Evolutionary conservation across 768 basidiomycete species (phyloP).

Genomic region (Mycena galericulata): DNA sequence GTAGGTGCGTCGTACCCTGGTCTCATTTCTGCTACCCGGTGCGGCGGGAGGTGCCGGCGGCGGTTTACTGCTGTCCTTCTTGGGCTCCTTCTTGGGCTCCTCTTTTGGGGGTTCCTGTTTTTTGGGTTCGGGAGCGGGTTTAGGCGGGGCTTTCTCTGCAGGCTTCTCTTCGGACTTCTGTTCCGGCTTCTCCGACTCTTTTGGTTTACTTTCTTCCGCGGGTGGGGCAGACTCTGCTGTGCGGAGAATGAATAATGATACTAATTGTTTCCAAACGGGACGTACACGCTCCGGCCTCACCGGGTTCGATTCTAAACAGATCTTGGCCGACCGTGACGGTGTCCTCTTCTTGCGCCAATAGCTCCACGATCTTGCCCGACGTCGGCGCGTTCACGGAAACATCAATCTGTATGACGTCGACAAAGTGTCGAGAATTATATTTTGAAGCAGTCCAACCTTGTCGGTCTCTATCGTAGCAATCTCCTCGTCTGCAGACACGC

Average conservation of each 20-base stretch:
- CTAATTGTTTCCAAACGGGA: constrained; percentile 23
- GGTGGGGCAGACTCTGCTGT: constrained; percentile 44
- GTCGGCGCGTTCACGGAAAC: constrained; percentile 95
- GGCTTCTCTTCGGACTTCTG: constrained; percentile 51
- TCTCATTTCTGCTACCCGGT: constrained; percentile 79
- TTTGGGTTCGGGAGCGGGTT: constrained; percentile 31
- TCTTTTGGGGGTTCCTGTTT: no score
- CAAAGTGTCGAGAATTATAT: constrained; percentile 5
- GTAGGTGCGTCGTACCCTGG: constrained; percentile 64
- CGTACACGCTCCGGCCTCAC: constrained; percentile 68
- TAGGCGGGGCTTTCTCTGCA: constrained; percentile 49
- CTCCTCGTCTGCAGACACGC: constrained; percentile 93
- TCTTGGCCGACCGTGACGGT: constrained; percentile 97
- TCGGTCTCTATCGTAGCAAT: constrained; percentile 98
- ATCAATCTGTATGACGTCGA: constrained; percentile 76
- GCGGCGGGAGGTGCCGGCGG: constrained; percentile 44
- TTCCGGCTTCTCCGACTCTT: constrained; percentile 58
- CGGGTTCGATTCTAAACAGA: constrained; percentile 90
- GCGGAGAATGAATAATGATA: background rate
- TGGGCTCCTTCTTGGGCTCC: constrained; percentile 38
- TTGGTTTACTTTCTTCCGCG: constrained; percentile 45
- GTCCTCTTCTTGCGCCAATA: constrained; percentile 91
- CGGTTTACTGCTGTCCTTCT: constrained; percentile 44
- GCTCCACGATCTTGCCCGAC: constrained; percentile 88
- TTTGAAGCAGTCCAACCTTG: constrained; percentile 70